Evolutionary conservation across 495 filamentous ascomycete species (phyloP).

Genomic region (Delitschia confertaspora): DNA sequence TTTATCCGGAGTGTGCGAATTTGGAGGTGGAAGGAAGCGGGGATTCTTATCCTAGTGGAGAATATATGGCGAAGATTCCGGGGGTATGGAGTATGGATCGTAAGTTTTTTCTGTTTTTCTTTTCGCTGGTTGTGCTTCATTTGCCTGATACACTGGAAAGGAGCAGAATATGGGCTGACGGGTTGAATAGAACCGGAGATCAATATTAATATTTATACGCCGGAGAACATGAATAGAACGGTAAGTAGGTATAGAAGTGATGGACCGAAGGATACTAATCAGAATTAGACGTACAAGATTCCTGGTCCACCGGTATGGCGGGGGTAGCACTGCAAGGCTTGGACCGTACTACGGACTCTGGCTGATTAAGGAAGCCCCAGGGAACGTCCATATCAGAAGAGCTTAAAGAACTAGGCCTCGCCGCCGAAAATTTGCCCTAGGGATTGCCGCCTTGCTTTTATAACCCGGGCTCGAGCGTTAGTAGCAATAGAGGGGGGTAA

Average conservation of each 20-base stretch:
- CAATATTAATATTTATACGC: conserved; percentile 21
- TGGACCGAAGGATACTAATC: conserved; percentile 1
- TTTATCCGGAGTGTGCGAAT: conserved; percentile 21
- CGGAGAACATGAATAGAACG: conserved; percentile 9
- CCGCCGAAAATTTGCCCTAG: too few relatives aligned
- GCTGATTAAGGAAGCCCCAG: too few relatives aligned
- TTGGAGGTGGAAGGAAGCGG: conserved; percentile 16
- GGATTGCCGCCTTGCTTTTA: too few relatives aligned
- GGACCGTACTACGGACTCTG: too few relatives aligned
- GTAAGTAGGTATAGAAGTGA: conserved; percentile 5
- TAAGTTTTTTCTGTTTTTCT: conserved; percentile 7
- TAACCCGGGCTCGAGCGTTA: too few relatives aligned
- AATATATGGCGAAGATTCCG: conserved; percentile 22
- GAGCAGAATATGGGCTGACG: conserved; percentile 2
- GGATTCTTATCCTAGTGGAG: conserved; percentile 5
- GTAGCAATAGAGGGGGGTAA: too few relatives aligned
- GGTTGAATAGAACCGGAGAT: conserved; percentile 19
- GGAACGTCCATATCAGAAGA: too few relatives aligned
- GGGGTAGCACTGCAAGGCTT: too few relatives aligned
- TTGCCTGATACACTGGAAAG: too few relatives aligned
- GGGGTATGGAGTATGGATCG: conserved; percentile 21
- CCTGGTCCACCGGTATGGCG: conserved; percentile 19
- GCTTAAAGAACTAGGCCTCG: too few relatives aligned
- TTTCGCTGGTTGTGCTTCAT: too few relatives aligned
- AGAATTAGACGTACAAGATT: conserved; percentile 15